Evolutionary conservation across 2,329 filamentous ascomycete species (phyloP), one percentile per base, ranked within the genome.

Genomic region (Fusarium siculi): DNA sequence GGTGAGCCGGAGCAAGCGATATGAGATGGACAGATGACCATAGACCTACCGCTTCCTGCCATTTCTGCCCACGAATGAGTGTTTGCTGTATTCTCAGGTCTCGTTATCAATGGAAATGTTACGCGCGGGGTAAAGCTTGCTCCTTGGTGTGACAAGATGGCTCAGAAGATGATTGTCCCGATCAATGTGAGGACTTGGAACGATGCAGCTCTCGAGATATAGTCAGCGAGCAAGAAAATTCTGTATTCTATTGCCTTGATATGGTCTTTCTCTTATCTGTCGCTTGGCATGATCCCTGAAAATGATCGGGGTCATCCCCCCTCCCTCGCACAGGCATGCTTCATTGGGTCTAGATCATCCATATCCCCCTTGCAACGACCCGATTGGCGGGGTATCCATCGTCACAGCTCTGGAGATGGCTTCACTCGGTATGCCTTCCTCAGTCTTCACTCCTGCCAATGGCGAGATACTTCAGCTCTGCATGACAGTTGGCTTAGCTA

Each of bases 391-490:
- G 44, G 25, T 16, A 18, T 12, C 2, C 7, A 16, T 12, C 14
- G 5, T 53, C 23, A 15, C 50, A 39, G 19, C 19, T 28, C 14
- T 28, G 8, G 14, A 25, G n/a, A 39, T 25, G n/a, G 14, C 23
- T 11, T 28, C 50, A n/a, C 19, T 53, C 34, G 23, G 9, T 21
- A 7, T n/a, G 15, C 16, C n/a, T 21, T 50, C n/a, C 21, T 30
- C 23, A 19, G 16, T 9, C 34, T 21, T 53, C 34, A n/a, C 23
- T 53, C 7, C 4, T 7, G 2, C 2, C 9, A 9, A 7, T 21
- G 3, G 7, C 14, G 19, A 28, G 2, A 21, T 0, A 16, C n/a
- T 28, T 4, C 5, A 4, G 7, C 8, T 54, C 7, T 9, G 4
- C 10, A 21, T 18, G 21, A 12, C 7, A 7, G 4, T 18, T n/a